Evolutionary conservation across 2,329 filamentous ascomycete genomes (phyloP).

Genomic region (Cadophora malorum): DNA sequence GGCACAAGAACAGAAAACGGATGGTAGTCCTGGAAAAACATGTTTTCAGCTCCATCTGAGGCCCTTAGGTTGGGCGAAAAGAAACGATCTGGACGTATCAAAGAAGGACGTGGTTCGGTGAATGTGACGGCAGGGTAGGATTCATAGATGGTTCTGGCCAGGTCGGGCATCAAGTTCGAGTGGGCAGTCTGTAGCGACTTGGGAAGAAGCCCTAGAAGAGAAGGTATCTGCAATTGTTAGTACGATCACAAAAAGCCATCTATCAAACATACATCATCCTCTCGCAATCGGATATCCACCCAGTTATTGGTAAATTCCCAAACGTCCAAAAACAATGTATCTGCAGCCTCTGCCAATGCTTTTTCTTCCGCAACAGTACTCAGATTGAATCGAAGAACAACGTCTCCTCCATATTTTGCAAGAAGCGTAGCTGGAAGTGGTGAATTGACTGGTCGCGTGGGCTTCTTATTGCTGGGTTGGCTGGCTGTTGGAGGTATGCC

Average conservation of each 20-base stretch:
- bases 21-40: slow-evolving; percentile 95
- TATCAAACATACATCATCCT: slow-evolving; percentile 67
- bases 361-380: slow-evolving; percentile 70
- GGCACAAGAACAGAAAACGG: slow-evolving; percentile 77
- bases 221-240: slow-evolving; percentile 58
- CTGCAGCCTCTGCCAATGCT: slow-evolving; percentile 74
- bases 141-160: slow-evolving; percentile 78
- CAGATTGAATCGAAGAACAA: slow-evolving; percentile 90
- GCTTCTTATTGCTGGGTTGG: slow-evolving; percentile 33
- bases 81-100: slow-evolving; percentile 36
- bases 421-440: slow-evolving; percentile 46
- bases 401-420: slow-evolving; percentile 72
- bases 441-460: slow-evolving; percentile 38
- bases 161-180: slow-evolving; percentile 77
- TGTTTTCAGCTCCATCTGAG: slow-evolving; percentile 59
- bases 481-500: slow-evolving; percentile 46
- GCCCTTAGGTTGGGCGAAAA: slow-evolving; percentile 44
- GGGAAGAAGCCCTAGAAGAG: slow-evolving; percentile 80
- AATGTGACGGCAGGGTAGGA: slow-evolving; percentile 62
- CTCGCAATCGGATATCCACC: slow-evolving; percentile 82
- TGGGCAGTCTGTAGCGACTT: slow-evolving; percentile 73
- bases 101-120: slow-evolving; percentile 32
- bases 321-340: slow-evolving; percentile 82
- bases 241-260: slow-evolving; percentile 23
- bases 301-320: slow-evolving; percentile 85